Conservation (phyloP, 306 rosid species). For the Quercus rubra region DNA sequence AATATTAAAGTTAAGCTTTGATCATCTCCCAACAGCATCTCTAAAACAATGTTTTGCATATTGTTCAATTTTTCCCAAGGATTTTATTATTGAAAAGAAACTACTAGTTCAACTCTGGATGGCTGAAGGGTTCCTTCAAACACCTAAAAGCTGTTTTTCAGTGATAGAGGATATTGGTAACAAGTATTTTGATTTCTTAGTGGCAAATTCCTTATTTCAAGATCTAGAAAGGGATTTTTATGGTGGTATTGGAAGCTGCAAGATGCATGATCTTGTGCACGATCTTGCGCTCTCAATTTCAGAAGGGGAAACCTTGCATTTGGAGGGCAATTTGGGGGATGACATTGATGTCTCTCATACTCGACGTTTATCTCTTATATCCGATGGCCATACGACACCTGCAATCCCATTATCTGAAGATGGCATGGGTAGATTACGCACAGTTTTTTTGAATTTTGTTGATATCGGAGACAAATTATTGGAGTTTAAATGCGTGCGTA, state of each 20-base stretch:
- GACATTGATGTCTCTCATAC: neutral
- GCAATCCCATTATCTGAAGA: neutral
- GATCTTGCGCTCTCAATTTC: constrained; percentile 14
- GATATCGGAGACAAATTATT: neutral
- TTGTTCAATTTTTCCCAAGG: constrained; percentile 13
- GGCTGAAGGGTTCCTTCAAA: constrained; percentile 18
- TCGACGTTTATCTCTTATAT: no score
- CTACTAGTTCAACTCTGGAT: neutral
- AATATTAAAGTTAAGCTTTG: neutral
- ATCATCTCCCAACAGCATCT: neutral
- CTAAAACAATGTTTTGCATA: constrained; percentile 27
- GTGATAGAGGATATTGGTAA: no score
- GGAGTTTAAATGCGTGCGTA: neutral
- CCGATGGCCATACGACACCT: no score
- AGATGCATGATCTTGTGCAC: constrained; percentile 30
- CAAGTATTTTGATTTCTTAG: neutral
- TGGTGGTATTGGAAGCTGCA: neutral
- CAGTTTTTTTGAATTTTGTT: neutral
- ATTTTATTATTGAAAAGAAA: neutral
- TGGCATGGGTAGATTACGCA: neutral
- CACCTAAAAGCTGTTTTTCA: neutral
- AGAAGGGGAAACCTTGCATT: neutral
- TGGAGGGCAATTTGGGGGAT: neutral
- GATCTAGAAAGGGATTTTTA: neutral
- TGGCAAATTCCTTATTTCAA: constrained; percentile 14